Evolutionary conservation across 2,329 filamentous ascomycete species (phyloP).

Genomic region (Parastagonospora avenae): DNA sequence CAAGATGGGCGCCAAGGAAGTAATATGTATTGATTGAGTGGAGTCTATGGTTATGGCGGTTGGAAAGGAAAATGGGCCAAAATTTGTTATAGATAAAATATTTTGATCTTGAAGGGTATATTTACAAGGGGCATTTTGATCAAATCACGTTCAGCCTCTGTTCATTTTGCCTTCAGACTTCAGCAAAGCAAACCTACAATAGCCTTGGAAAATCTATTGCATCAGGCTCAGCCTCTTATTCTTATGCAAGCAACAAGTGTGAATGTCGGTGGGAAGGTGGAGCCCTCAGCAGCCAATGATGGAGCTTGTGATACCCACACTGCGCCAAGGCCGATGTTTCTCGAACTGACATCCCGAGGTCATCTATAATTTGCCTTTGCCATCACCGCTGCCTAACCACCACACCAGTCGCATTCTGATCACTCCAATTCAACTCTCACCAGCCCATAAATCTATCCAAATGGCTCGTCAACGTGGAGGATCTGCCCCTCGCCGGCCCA

Average conservation of each 20-base stretch:
- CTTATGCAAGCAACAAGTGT: too few relatives aligned
- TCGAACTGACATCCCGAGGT: constrained; percentile 20
- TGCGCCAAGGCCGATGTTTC: constrained; percentile 30
- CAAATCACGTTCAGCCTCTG: too few relatives aligned
- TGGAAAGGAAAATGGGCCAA: too few relatives aligned
- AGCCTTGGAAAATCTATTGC: too few relatives aligned
- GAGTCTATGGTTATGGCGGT: not conserved
- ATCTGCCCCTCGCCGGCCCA: constrained; percentile 51
- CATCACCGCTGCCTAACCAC: constrained; percentile 8
- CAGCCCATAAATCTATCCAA: constrained; percentile 22
- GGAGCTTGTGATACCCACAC: constrained; percentile 4
- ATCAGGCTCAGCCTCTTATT: too few relatives aligned
- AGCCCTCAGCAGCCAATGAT: too few relatives aligned
- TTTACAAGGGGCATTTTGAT: too few relatives aligned
- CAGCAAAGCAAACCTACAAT: too few relatives aligned
- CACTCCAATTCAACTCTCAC: constrained; percentile 3
- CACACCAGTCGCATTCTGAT: constrained; percentile 4
- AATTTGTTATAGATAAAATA: too few relatives aligned
- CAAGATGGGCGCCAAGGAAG: not conserved
- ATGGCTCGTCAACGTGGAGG: constrained; percentile 59
- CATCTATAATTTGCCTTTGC: constrained; percentile 19
- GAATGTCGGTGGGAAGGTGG: too few relatives aligned
- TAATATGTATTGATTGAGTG: constrained; percentile 3
- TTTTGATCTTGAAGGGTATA: too few relatives aligned
- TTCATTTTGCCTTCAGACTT: too few relatives aligned